A percentile compares a stretch with the other conserved stretches of the same genome.
Evolutionary conservation across 192 early-diverging fungal species (phyloP).

Genomic region (Coemansia sp.): DNA sequence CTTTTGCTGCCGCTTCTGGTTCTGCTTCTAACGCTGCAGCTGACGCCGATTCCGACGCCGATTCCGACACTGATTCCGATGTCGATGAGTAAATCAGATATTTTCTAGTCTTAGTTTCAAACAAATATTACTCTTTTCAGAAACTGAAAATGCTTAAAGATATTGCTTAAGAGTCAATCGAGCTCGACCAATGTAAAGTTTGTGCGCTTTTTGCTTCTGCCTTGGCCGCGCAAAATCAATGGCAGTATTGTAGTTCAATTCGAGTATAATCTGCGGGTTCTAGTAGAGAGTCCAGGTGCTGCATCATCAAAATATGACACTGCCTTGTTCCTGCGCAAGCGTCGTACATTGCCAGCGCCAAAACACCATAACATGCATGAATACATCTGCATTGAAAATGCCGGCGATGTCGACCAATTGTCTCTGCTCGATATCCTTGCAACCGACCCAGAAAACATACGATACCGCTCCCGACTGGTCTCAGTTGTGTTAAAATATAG

Average conservation of each 20-base stretch:
- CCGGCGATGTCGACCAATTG: conserved; percentile 21
- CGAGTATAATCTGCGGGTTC: conserved; percentile 16
- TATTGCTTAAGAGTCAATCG: no score
- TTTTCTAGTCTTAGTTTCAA: no score
- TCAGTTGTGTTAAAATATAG: background rate
- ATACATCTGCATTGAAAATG: conserved; percentile 12
- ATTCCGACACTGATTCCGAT: no score
- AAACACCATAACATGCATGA: conserved; percentile 14
- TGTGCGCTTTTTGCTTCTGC: conserved; percentile 27
- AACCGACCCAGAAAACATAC: conserved; percentile 34
- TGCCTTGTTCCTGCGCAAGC: no score
- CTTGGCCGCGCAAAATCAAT: conserved; percentile 28
- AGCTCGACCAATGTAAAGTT: conserved; percentile 29
- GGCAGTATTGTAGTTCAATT: conserved; percentile 25
- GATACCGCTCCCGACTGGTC: conserved; percentile 23
- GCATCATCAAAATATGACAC: conserved; percentile 31
- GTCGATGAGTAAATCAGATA: no score
- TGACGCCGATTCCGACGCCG: background rate
- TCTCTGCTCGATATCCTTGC: conserved; percentile 35
- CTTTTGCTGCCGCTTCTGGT: no score
- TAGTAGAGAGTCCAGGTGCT: conserved; percentile 35
- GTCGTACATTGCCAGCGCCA: conserved; percentile 15
- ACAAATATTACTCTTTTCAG: no score
- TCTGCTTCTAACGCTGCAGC: background rate
- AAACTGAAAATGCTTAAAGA: no score